Conservation (phyloP, 2,329 filamentous ascomycete species). For the Sphaerostilbella broomeana region DNA sequence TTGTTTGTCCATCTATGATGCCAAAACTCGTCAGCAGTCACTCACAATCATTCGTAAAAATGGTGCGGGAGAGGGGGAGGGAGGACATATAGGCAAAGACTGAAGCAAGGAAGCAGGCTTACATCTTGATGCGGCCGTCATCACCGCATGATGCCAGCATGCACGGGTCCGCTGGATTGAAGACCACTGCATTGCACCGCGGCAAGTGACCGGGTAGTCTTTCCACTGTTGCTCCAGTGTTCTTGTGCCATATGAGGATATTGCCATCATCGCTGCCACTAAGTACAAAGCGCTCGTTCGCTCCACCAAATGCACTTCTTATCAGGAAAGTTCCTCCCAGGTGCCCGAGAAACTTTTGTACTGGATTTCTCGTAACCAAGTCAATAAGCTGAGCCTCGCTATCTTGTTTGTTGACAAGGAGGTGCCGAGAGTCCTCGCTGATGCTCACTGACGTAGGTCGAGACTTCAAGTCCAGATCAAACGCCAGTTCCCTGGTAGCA, state of each 20-base stretch:
- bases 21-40: too few species aligned
- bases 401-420: slow-evolving; percentile 77
- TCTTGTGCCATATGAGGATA: slow-evolving; percentile 88
- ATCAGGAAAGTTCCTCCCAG: slow-evolving; percentile 73
- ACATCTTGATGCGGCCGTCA: slow-evolving; percentile 81
- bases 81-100: too few species aligned
- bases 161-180: slow-evolving; percentile 76
- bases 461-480: slow-evolving; percentile 58
- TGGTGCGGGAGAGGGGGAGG: too few species aligned
- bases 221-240: slow-evolving; percentile 68
- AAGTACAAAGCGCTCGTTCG: slow-evolving; percentile 83
- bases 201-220: slow-evolving; percentile 66
- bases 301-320: slow-evolving; percentile 77
- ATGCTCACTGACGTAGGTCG: slow-evolving; percentile 75
- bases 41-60: too few species aligned
- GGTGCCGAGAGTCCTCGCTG: slow-evolving; percentile 69
- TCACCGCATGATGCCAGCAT: slow-evolving; percentile 92
- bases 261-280: slow-evolving; percentile 78
- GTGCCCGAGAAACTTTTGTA: slow-evolving; percentile 71
- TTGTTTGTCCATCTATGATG: slow-evolving; percentile 22
- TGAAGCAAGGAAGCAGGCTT: too few species aligned
- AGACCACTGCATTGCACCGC: slow-evolving; percentile 80
- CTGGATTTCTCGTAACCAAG: slow-evolving; percentile 61
- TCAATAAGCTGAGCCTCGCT: slow-evolving; percentile 75
- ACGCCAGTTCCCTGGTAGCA: slow-evolving; percentile 64